Evolutionary conservation across 2,329 filamentous ascomycete species (phyloP).

Genomic region (Botrytis tulipae): DNA sequence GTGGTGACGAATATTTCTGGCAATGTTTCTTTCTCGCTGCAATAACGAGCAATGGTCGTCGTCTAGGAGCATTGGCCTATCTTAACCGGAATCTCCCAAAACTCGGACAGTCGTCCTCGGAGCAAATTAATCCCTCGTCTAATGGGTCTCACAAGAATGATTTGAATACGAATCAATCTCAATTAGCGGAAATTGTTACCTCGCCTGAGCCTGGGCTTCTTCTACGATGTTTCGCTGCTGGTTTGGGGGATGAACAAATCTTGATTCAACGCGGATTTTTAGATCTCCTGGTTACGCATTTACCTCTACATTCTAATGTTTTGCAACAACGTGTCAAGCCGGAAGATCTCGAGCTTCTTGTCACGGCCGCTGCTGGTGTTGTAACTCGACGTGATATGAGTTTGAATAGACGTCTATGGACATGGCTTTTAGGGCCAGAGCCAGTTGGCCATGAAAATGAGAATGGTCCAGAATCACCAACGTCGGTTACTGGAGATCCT

Average conservation of each 20-base stretch:
- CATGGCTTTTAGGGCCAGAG: slow-evolving; percentile 87
- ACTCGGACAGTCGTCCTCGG: slow-evolving; percentile 50
- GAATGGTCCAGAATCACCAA: slow-evolving; percentile 46
- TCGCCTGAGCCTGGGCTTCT: slow-evolving; percentile 89
- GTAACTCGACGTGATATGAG: slow-evolving; percentile 94
- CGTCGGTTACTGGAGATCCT: slow-evolving; percentile 32
- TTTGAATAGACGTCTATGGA: slow-evolving; percentile 89
- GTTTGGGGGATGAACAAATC: slow-evolving; percentile 80
- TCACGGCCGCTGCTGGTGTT: slow-evolving; percentile 81
- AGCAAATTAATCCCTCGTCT: slow-evolving; percentile 35
- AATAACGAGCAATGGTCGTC: slow-evolving; percentile 82
- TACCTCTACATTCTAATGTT: slow-evolving; percentile 80
- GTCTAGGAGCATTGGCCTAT: slow-evolving; percentile 85
- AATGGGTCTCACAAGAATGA: slow-evolving; percentile 34
- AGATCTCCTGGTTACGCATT: slow-evolving; percentile 84
- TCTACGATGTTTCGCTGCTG: slow-evolving; percentile 87
- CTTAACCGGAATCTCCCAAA: slow-evolving; percentile 75
- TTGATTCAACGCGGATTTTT: slow-evolving; percentile 93
- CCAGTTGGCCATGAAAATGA: slow-evolving; percentile 50
- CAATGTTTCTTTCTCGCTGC: slow-evolving; percentile 94
- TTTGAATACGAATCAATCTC: slow-evolving; percentile 46
- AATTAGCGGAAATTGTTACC: slow-evolving; percentile 66
- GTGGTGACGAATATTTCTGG: slow-evolving; percentile 89
- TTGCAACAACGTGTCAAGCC: slow-evolving; percentile 71
- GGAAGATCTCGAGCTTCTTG: slow-evolving; percentile 75